Base-by-base conservation (phyloP, 768 basidiomycete genomes). In the Boletus pseudopeckii region DNA sequence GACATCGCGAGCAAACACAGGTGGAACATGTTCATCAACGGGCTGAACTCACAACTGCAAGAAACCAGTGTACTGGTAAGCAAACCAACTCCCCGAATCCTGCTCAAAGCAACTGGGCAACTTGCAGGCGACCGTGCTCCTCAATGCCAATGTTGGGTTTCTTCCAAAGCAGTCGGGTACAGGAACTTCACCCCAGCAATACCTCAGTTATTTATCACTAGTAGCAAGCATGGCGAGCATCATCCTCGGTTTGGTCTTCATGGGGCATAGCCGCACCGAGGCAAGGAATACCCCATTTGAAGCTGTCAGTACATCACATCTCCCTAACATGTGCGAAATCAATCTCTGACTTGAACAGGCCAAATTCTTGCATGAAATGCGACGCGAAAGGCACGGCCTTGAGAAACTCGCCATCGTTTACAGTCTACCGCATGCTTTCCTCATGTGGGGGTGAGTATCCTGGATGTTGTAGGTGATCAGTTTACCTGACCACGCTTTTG, bases 131-230 rank as follows among this genome's bases (percentile, higher is more conserved):
- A 81, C 80, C 1, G 81, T 85, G 3, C 68, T 86, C 17, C 62
- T 86, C 22, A 80, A 77, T 34, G 80, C 79, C 13, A 84, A 84
- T 44, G 79, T 86, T 0, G 78, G 75, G 0, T 83, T 85, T 58
- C 68, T 87, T n/a, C 77, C 82, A 1, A 83, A 85, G 33, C 70
- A 74, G 28, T 71, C 73, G n/a, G 72, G 77, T 14, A 55, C 36
- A n/a, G 61, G 59, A 6, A 54, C 40, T 24, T 64, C 61, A 6
- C 51, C 64, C 1, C 69, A 69, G 0, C 74, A 79, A 41, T 71
- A 76, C 28, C 63, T 76, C 15, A 72, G 72, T 47, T 81, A 80
- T 52, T 53, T 73, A 28, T 82, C 81, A 2, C 66, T 75, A 5
- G 59, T 78, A 10, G 60, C 72, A 44, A 75, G 71, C 51, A 55